Percentiles rank a stretch among this genome's conserved stretches.
Conservation (phyloP, 805 yeast species). For the Wickerhamomyces canadensis region DNA sequence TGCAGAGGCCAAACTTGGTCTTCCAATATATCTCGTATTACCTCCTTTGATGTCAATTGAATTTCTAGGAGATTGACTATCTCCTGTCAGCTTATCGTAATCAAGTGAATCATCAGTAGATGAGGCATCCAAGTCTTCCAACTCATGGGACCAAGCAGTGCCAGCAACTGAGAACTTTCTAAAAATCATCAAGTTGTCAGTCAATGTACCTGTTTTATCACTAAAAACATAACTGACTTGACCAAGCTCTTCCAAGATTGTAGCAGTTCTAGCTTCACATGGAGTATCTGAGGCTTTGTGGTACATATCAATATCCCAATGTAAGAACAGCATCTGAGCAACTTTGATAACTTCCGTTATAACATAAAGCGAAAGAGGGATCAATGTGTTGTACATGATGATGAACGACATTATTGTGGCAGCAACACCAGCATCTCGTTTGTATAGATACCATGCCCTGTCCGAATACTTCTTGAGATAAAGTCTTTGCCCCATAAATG, state of each 20-base stretch:
- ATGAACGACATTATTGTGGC: constrained; percentile 93
- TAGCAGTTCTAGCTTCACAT: constrained; percentile 91
- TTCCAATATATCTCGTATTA: constrained; percentile 38
- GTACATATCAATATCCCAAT: constrained; percentile 94
- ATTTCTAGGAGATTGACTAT: constrained; percentile 16
- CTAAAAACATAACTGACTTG: constrained; percentile 93
- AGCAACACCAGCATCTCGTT: constrained; percentile 75
- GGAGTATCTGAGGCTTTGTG: constrained; percentile 80
- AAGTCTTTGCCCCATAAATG: constrained; percentile 72
- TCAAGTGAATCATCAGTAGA: constrained; percentile 13
- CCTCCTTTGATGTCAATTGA: constrained; percentile 37
- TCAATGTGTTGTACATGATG: constrained; percentile 95
- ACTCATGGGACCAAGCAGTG: constrained; percentile 80
- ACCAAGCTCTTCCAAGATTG: constrained; percentile 93
- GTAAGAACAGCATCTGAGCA: constrained; percentile 74
- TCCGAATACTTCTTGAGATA: constrained; percentile 34
- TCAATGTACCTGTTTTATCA: constrained; percentile 95
- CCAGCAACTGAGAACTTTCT: constrained; percentile 87
- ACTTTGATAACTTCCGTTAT: constrained; percentile 95
- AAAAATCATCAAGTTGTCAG: constrained; percentile 92
- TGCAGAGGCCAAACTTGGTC: constrained; percentile 54
- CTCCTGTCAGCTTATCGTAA: background rate
- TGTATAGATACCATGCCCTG: constrained; percentile 67
- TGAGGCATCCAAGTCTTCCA: constrained; percentile 29
- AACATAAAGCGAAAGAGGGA: constrained; percentile 90